Base-by-base conservation (phyloP, 176 grass and related monocot species). In the Panicum miliaceum region DNA sequence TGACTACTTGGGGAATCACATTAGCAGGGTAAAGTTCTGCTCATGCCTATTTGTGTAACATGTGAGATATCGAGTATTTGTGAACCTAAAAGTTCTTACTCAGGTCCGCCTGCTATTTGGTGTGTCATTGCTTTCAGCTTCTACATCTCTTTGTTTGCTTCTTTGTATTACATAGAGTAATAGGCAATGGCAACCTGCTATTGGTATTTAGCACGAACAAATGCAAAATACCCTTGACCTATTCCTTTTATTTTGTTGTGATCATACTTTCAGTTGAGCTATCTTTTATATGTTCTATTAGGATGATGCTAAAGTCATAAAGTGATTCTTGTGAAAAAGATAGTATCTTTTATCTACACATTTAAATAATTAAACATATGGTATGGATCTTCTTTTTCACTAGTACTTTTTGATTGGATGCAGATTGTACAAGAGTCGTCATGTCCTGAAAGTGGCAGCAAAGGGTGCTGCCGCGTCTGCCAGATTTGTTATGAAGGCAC, bases 1-100 rank as follows among this genome's bases (percentile, higher is more conserved):
- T 95, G 76, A 71, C 91, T 74, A 87, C 96, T 5, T 98, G 93
- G 96, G 96, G 96, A 38, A 87, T 98, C 70, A 90, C 93, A 81
- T 83, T 98, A 43, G 89, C 81, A 23, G 96, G 96, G 96, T 98
- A 87, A 90, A 79, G 13, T 62, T 73, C 37, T 85, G 50, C 47
- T 37, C 18, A 36, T 62, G 11, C 1, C 4, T 73, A 16, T 34
- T 84, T 22, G 5, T 19, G 38, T 86, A 57, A 16, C 11, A 35
- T 8, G 0, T 41, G 40, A 41, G 40, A n/a, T 41, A 41, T 4
- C 40, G 4, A 41, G 29, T 32, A 32, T 32, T 41, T 41, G 40
- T 3, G 4, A 41, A 41, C 40, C 22, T 5, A 61, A 62, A 53
- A 23, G 7, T 51, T 52, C 41, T 52, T 61, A 3, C 41, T 51